Evolutionary conservation across 805 yeast genomes (phyloP).

Genomic region (Ogataea paradorogensis): DNA sequence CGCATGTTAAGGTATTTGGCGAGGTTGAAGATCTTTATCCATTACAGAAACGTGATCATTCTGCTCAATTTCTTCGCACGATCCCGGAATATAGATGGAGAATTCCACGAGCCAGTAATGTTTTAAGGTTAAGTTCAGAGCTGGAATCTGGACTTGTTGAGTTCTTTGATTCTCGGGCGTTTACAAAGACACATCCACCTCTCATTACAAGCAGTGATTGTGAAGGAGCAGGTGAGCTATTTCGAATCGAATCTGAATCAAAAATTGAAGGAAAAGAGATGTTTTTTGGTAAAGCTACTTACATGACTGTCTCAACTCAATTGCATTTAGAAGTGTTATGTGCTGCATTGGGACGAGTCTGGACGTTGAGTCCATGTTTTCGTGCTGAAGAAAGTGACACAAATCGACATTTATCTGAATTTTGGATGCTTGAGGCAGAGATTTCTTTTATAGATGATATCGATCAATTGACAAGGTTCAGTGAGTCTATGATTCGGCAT

Average conservation of each 20-base stretch:
- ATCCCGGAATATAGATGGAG: constrained; percentile 79
- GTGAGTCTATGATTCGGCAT: constrained; percentile 66
- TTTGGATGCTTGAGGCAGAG: constrained; percentile 98
- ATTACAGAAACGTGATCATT: constrained; percentile 74
- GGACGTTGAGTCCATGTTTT: constrained; percentile 89
- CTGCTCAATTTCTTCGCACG: constrained; percentile 63
- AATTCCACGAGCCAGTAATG: constrained; percentile 59
- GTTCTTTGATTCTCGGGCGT: constrained; percentile 53
- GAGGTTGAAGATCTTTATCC: constrained; percentile 66
- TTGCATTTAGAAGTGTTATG: constrained; percentile 82
- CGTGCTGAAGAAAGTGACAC: constrained; percentile 93
- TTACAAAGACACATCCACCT: constrained; percentile 81
- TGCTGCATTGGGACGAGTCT: constrained; percentile 72
- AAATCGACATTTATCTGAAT: constrained; percentile 86
- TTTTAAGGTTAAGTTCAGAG: constrained; percentile 69
- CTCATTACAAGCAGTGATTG: constrained; percentile 86
- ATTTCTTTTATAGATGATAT: constrained; percentile 62
- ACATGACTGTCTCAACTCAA: constrained; percentile 87
- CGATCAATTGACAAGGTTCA: constrained; percentile 57
- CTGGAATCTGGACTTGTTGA: constrained; percentile 52
- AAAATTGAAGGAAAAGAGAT: constrained; percentile 19
- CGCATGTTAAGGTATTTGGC: constrained; percentile 51
- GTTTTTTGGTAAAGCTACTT: constrained; percentile 68
- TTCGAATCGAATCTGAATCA: constrained; percentile 45
- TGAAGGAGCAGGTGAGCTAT: constrained; percentile 96